Evolutionary conservation across 2,329 filamentous ascomycete genomes (phyloP).

Genomic region (Aspergillus persii): DNA sequence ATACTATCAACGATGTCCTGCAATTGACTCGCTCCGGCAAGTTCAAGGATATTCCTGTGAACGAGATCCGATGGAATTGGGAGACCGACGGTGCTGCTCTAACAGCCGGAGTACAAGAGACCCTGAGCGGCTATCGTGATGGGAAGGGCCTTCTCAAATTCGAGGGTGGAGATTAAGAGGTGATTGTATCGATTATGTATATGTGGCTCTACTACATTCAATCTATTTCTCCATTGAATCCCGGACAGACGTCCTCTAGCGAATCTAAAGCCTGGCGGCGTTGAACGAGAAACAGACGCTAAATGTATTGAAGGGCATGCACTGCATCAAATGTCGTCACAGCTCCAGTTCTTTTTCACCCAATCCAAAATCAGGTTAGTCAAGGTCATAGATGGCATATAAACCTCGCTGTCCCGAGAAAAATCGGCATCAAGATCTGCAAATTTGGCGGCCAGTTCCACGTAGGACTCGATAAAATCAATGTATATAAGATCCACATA

Average conservation of each 20-base stretch:
- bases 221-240: background rate
- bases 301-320: background rate
- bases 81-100: constrained; percentile 70
- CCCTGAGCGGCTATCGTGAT: constrained; percentile 76
- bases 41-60: constrained; percentile 80
- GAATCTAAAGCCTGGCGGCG: too few relatives aligned
- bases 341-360: constrained; percentile 57
- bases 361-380: constrained; percentile 60
- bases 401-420: constrained; percentile 50
- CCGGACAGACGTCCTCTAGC: too few relatives aligned
- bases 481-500: constrained; percentile 86
- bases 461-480: constrained; percentile 83
- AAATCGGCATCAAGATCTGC: constrained; percentile 51
- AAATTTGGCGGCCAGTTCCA: constrained; percentile 70
- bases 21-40: constrained; percentile 69
- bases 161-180: constrained; percentile 42
- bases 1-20: constrained; percentile 82
- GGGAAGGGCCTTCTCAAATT: constrained; percentile 93
- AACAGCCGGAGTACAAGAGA: constrained; percentile 73
- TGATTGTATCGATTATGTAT: background rate
- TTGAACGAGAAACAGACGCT: background rate
- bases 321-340: constrained; percentile 16
- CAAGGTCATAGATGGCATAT: constrained; percentile 54
- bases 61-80: constrained; percentile 79
- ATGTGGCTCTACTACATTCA: constrained; percentile 16